Percentiles rank a stretch among this genome's conserved stretches.
Conservation (phyloP, 2,329 filamentous ascomycete species). For the Scleromitrula shiraiana region DNA sequence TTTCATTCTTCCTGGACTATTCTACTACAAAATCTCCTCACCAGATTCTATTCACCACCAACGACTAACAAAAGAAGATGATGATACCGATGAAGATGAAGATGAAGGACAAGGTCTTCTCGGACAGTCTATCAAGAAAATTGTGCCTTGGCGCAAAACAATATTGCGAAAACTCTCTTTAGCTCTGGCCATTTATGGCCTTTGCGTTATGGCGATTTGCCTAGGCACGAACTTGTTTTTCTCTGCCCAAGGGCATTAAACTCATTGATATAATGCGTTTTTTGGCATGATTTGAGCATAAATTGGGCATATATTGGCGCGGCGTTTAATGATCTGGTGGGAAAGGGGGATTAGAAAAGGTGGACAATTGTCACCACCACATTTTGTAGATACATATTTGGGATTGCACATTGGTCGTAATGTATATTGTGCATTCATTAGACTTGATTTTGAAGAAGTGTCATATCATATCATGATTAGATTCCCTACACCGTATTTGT, state of each 20-base stretch:
- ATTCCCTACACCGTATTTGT: not conserved
- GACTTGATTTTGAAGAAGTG: not conserved
- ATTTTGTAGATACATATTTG: not conserved
- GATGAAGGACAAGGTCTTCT: slow-evolving; percentile 36
- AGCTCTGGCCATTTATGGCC: slow-evolving; percentile 71
- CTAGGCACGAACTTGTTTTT: slow-evolving; percentile 75
- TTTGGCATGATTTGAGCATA: not conserved
- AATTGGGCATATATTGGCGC: slow-evolving; percentile 3
- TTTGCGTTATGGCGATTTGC: slow-evolving; percentile 84
- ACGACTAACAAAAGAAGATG: slow-evolving; percentile 80
- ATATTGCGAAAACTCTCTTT: slow-evolving; percentile 66
- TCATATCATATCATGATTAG: not conserved
- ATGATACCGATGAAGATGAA: slow-evolving; percentile 58
- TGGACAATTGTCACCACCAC: not conserved
- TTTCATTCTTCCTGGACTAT: slow-evolving; percentile 91
- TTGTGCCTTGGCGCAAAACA: slow-evolving; percentile 40
- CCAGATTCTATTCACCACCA: slow-evolving; percentile 84
- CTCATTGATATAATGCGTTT: not conserved
- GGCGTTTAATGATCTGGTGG: not conserved
- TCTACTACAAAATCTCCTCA: slow-evolving; percentile 97
- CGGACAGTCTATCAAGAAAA: slow-evolving; percentile 1
- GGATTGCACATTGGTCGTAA: not conserved
- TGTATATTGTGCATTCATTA: not conserved
- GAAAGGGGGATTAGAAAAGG: not conserved
- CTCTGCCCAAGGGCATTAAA: slow-evolving; percentile 48